Evolutionary conservation across 345 rosid species (phyloP), one percentile per base, ranked within the genome.

Genomic region (Carallia pectinifolia): DNA sequence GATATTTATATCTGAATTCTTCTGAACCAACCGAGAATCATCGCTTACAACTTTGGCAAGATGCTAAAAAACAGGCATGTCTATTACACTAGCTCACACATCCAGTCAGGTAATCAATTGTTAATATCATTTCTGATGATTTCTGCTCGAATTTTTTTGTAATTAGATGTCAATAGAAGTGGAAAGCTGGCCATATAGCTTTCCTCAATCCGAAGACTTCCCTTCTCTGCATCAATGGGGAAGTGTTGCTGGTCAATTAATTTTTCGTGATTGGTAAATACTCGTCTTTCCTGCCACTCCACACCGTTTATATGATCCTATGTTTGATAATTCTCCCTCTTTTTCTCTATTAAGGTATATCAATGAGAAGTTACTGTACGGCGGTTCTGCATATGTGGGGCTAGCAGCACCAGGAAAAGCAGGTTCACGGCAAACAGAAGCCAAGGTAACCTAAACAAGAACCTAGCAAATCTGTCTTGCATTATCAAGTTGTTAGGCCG

Each of bases 401-500:
- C 71, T 92, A 82, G 96, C 96, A 62, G 8, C 72, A 31, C 86
- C 88, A 10, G 96, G 96, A 67, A 61, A 79, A 23, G 81, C 37
- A 37, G 95, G 98, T 64, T 90, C 96, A n/a, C 90, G 96, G 96
- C 94, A 92, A 81, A 77, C 74, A 33, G 90, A 92, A 61, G 76
- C 80, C 69, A 92, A 90, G 94, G 98, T 89, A 6, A n/a, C 37
- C 16, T 40, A 31, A 23, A 10, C 6, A 53, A 8, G 30, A 52
- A 34, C 15, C 5, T 18, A 16, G 23, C 23, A 23, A 23, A 31
- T 2, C 3, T 30, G 5, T 33, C 4, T 36, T 12, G 23, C 15
- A 50, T 13, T 55, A 27, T 23, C 31, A 55, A 30, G 60, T 55
- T 55, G 23, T 23, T 23, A 23, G 0, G 23, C 23, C 8, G 60